Evolutionary conservation across 2,329 filamentous ascomycete genomes (phyloP).

Genomic region (Fonsecaea pedrosoi): DNA sequence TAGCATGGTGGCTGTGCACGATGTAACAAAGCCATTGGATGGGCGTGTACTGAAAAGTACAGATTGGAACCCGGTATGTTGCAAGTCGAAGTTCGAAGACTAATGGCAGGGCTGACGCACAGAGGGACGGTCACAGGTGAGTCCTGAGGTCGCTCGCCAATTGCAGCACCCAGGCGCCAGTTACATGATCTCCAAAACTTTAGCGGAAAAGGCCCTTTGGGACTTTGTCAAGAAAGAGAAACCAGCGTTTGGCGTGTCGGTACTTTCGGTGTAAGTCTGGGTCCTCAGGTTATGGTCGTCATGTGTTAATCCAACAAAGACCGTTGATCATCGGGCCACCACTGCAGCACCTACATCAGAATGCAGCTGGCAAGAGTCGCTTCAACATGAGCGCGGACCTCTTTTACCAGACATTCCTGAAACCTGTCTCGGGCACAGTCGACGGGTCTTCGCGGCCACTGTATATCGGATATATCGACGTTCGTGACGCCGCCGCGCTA

Average conservation of each 20-base stretch:
- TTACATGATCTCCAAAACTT: conserved; percentile 16
- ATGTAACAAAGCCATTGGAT: conserved; percentile 6
- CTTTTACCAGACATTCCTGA: conserved; percentile 17
- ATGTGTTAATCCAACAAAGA: neutral
- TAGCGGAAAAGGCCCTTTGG: conserved; percentile 72
- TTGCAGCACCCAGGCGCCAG: conserved; percentile 8
- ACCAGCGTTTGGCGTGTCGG: conserved; percentile 55
- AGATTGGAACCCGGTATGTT: conserved; percentile 19
- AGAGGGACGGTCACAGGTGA: neutral
- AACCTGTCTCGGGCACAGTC: neutral
- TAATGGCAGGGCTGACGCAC: neutral
- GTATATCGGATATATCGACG: conserved; percentile 20
- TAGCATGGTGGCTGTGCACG: conserved; percentile 14
- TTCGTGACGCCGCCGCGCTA: conserved; percentile 11
- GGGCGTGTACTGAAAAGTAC: conserved; percentile 9
- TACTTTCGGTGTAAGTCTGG: conserved; percentile 13
- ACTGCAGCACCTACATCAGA: conserved; percentile 9
- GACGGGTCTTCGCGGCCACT: conserved; percentile 1
- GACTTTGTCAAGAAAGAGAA: conserved; percentile 62
- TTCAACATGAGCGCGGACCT: conserved; percentile 18
- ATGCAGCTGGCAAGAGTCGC: conserved; percentile 5
- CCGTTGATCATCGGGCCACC: conserved; percentile 19
- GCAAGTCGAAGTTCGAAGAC: neutral
- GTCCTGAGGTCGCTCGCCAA: conserved; percentile 12
- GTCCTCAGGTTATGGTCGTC: neutral